Percentiles rank a stretch among this genome's conserved stretches.
These are phyloP conservation scores for Monilinia laxa DNA, from an alignment of 2,329 filamentous ascomycete species.

Conservation along the genomic window DNA sequence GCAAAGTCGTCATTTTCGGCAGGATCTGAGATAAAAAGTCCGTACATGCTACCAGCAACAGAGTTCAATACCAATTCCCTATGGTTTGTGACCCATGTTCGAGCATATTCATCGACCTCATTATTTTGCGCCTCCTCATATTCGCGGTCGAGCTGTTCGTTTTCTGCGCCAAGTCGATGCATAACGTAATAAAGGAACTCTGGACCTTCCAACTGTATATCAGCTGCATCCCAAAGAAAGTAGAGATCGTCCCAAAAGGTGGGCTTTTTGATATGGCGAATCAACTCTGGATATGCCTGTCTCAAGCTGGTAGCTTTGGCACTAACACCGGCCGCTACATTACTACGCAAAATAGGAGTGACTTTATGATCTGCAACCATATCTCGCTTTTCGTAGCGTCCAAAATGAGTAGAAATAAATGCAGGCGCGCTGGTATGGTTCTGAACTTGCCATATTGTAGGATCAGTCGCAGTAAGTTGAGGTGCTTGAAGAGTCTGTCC, in stretches of 20 bases:
- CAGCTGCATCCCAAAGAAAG: conserved; percentile 40
- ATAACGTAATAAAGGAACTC: conserved; percentile 39
- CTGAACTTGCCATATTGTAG: conserved; percentile 14
- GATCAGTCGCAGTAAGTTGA: not conserved
- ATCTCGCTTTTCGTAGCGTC: conserved; percentile 24
- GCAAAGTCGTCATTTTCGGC: not conserved
- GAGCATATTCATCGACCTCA: conserved; percentile 29
- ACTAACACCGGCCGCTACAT: conserved; percentile 24
- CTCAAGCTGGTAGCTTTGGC: conserved; percentile 23
- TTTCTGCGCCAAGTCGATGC: conserved; percentile 28
- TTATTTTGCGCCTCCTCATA: not conserved
- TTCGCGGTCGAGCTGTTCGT: conserved; percentile 19
- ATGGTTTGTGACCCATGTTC: conserved; percentile 27
- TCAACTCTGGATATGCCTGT: conserved; percentile 18
- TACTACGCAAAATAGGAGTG: conserved; percentile 24
- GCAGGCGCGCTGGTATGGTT: conserved; percentile 23
- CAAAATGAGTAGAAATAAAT: conserved; percentile 31
- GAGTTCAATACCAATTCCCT: not conserved
- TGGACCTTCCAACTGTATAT: conserved; percentile 37
- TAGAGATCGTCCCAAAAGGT: conserved; percentile 36
- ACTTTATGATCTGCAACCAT: conserved; percentile 18
- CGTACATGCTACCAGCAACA: conserved; percentile 8
- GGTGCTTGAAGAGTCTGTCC: not conserved
- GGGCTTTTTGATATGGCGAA: conserved; percentile 23
- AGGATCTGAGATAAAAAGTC: conserved; percentile 11